Base-by-base conservation (phyloP, 2,329 filamentous ascomycete genomes). In the Ceratocystis alfenasii region DNA sequence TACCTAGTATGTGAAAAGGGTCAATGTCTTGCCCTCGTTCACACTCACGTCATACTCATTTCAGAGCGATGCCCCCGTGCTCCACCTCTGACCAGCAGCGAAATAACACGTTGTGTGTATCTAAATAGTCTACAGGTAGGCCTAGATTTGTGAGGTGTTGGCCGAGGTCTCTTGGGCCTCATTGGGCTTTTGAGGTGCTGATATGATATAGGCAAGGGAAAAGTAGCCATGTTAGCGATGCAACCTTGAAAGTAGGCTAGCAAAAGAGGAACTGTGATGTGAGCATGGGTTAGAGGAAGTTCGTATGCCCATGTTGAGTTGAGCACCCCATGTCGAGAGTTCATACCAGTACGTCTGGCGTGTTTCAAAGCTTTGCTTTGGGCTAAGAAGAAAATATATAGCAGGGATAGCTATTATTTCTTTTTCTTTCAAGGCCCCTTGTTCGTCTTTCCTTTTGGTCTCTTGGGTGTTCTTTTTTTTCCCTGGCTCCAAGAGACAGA, bases 311-410 rank as follows among this genome's bases (percentile, higher is more conserved):
- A 53, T 25, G 20, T 30, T 36, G 2, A 36, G 10, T 12, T 36
- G 36, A 12, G 36, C 8, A 2, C 3, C 12, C 28, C 53, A 59
- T 59, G 53, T 59, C 53, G 25, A 33, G 6, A 59, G 33, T 17
- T 17, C 28, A 30, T 59, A 33, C 53, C 25, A 59, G 53, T 36
- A 59, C 12, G 53, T 59, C 53, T 59, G 53, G 53, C 53, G 53
- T 59, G 53, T 59, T 59, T 59, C 53, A 59, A 59, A n/a, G 53
- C 53, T 33, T 33, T 59, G 25, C 25, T 59, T n/a, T 59, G 25
- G 53, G 53, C 7, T 3, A 59, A 33, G 12, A 33, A 17, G 53
- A 17, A 25, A 30, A 6, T 12, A 12, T 12, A 30, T 17, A 17
- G 3, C 28, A 59, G 28, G 53, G 53, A 59, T 59, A 20, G 15